Evolutionary conservation across 768 basidiomycete species (phyloP).

Genomic region (Phanerochaete carnosa): DNA sequence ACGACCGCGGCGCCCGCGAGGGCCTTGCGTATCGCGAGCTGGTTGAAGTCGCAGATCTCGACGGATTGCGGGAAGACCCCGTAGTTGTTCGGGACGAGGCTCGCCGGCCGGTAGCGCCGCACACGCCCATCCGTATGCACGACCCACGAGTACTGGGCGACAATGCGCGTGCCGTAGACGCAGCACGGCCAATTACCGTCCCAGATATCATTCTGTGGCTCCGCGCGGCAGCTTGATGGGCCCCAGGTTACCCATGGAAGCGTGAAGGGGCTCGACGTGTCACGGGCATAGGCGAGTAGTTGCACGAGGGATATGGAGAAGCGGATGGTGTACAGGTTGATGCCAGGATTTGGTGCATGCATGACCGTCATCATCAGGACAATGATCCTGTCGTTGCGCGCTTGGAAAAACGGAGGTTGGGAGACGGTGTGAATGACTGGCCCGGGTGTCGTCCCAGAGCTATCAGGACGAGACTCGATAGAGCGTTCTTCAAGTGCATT

Average conservation of each 20-base stretch:
- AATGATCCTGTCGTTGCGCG: not conserved
- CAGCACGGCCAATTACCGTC: constrained; percentile 10
- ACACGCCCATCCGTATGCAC: not conserved
- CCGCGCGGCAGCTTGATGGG: not conserved
- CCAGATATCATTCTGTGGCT: not conserved
- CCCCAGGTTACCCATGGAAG: constrained; percentile 8
- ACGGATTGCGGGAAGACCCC: not conserved
- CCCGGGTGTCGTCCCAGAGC: not conserved
- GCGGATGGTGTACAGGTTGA: not conserved
- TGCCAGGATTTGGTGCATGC: not conserved
- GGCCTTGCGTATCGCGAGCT: not conserved
- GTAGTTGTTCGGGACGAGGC: not conserved
- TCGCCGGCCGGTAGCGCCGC: not conserved
- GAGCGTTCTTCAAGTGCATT: not conserved
- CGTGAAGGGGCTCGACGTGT: not conserved
- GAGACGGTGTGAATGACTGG: not conserved
- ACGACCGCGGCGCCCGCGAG: not conserved
- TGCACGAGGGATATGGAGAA: constrained; percentile 2
- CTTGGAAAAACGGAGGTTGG: not conserved
- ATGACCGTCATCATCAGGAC: not conserved
- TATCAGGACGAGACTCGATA: not conserved
- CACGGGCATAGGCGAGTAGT: not conserved
- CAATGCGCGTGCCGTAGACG: constrained; percentile 7
- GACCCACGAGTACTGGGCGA: not conserved
- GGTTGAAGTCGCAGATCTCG: constrained; percentile 11